A percentile compares a stretch with the other conserved stretches of the same genome.
Conservation (phyloP, 345 rosid species). For the Combretum micranthum region DNA sequence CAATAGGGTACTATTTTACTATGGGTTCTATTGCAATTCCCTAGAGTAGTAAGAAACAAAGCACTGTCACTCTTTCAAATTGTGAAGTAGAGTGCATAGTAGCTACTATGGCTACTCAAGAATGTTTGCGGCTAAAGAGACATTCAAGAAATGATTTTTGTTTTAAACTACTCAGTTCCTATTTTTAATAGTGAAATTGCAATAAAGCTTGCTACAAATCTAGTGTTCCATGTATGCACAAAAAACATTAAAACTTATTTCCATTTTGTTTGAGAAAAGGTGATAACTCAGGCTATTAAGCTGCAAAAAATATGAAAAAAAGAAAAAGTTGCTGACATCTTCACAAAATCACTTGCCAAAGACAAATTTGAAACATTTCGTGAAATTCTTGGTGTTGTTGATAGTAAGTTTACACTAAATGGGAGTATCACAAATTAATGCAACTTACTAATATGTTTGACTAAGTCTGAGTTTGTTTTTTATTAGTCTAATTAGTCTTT, state of each 20-base stretch:
- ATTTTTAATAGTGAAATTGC: background rate
- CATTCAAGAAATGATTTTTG: too few relatives aligned
- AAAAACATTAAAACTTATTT: background rate
- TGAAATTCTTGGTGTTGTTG: background rate
- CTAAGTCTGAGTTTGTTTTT: background rate
- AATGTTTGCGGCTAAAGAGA: too few relatives aligned
- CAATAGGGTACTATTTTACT: too few relatives aligned
- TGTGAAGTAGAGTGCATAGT: too few relatives aligned
- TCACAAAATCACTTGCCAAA: conserved; percentile 1
- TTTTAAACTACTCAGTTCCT: too few relatives aligned
- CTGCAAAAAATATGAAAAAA: background rate
- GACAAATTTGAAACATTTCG: background rate
- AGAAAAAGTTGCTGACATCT: background rate
- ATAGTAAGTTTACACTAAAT: conserved; percentile 7
- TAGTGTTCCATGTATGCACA: background rate
- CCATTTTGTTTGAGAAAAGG: conserved; percentile 3
- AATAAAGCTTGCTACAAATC: conserved; percentile 7
- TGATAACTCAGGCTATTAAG: background rate
- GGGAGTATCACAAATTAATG: conserved; percentile 1
- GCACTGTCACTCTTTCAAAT: too few relatives aligned
- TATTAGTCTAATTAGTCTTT: background rate
- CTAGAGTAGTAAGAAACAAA: too few relatives aligned
- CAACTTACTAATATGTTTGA: conserved; percentile 1
- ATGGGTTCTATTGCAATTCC: too few relatives aligned
- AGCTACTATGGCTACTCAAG: too few relatives aligned